phyloP scores from a whole-genome alignment of 768 basidiomycete species.

The Leccinellum albellum region DNA sequence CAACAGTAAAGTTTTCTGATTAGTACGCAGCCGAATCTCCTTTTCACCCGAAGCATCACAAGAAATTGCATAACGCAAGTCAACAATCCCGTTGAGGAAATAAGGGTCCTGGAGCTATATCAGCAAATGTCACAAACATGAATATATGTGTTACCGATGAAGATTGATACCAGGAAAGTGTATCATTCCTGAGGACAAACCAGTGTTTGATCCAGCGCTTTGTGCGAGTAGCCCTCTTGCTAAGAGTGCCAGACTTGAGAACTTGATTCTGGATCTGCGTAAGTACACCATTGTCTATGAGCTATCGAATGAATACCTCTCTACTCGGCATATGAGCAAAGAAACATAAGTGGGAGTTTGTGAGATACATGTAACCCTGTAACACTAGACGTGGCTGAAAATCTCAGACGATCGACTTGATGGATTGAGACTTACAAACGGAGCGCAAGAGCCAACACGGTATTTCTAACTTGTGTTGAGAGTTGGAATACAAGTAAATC shows the following conservation, averaged over 20 bases:
- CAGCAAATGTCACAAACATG: slow-evolving; percentile 5
- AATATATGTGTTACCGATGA: slow-evolving; percentile 60
- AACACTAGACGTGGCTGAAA: slow-evolving; percentile 52
- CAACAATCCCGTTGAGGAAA: slow-evolving; percentile 95
- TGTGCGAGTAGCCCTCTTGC: slow-evolving; percentile 83
- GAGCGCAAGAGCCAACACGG: slow-evolving; percentile 92
- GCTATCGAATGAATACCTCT: slow-evolving; percentile 53
- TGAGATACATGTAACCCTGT: slow-evolving; percentile 97
- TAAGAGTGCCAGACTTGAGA: slow-evolving; percentile 86
- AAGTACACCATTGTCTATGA: slow-evolving; percentile 2
- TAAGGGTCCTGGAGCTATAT: slow-evolving; percentile 77
- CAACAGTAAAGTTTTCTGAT: slow-evolving; percentile 69
- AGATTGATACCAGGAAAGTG: slow-evolving; percentile 94
- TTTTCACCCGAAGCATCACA: slow-evolving; percentile 79
- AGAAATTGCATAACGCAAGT: slow-evolving; percentile 86
- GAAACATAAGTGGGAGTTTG: slow-evolving; percentile 91
- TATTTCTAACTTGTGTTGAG: slow-evolving; percentile 56
- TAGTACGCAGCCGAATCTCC: slow-evolving; percentile 80
- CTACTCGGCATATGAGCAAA: slow-evolving; percentile 90
- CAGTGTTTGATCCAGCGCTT: slow-evolving; percentile 94
- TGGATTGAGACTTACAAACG: slow-evolving; percentile 58
- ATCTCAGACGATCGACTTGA: neutral
- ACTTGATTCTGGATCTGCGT: slow-evolving; percentile 68
- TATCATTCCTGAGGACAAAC: slow-evolving; percentile 95
- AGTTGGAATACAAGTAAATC: neutral